Base-by-base conservation (phyloP, 371 early-diverging fungal genomes). In the Amoeboaphelidium occidentale region DNA sequence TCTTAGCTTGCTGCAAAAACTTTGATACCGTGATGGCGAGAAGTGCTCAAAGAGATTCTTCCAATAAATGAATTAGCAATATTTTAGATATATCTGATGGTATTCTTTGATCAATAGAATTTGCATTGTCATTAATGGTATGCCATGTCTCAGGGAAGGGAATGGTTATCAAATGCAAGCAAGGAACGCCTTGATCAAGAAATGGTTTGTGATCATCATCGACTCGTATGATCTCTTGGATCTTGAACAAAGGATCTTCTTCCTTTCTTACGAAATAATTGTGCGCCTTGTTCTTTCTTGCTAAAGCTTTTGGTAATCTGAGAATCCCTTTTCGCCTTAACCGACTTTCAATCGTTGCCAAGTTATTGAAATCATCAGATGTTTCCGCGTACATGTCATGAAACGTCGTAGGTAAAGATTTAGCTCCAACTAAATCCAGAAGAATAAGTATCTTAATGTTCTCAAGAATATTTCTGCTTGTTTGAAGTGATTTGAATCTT, bases 141-240 rank as follows among this genome's bases (percentile, higher is more conserved):
- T 96, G 96, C 96, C 96, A 96, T 10, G 76, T 87, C 4, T 39
- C 28, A 2, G 96, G 94, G 61, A 96, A 96, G 17, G 81, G 82
- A n/a, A 57, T 53, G 1, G 93, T 76, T 48, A 96, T 93, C 25
- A 85, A 53, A 61, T 93, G 96, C 22, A 90, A 63, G 6, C 6
- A 6, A 2, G 82, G 78, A 0, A 91, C 84, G n/a, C 84, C 80
- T 32, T 73, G 67, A 17, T 65, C 45, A 39, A 78, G 25, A 61
- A 96, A 96, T 2, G 96, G 94, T 13, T 73, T 52, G 62, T 96
- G 96, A 60, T 96, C 96, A 58, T 94, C 96, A 47, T 78, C 77
- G 41, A 92, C 65, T 32, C 6, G 6, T 6, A 3, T 59, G 49
- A 24, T 60, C 53, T 28, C 66, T 63, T 21, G 52, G 26, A 61